Base-by-base conservation (phyloP, 352 stramenopile species). In the Phytophthora litchii region DNA sequence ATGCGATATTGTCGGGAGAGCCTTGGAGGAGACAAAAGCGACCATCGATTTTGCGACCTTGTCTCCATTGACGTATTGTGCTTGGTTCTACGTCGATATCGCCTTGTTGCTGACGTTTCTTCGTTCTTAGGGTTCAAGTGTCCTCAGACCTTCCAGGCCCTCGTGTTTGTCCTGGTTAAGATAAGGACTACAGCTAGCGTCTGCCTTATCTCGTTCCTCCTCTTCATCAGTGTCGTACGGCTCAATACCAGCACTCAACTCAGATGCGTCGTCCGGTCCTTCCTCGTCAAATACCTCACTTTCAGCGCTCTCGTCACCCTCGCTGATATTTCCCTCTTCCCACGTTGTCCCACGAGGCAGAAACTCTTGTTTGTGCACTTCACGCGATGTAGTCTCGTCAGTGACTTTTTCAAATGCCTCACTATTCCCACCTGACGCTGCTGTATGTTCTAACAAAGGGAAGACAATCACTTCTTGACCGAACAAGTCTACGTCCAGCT, bases 401-500 rank as follows among this genome's bases (percentile, higher is more conserved):
- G 17, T 6, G 23, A 40, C 17, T 11, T 64, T 41, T 23, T 61
- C 45, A 29, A 43, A 29, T 38, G 14, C 12, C 37, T 53, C 36
- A 3, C 14, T 35, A 16, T 54, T 48, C 17, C 5, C n/a, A 35
- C 9, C 44, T 21, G 21, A 8, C 2, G 43, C n/a, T 16, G 36
- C 56, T 21, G 40, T 45, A 12, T 51, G 54, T 32, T 83, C 78
- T 5, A 90, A 53, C 4, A 47, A 54, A 1, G 80, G 78, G 23
- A 90, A 88, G 1, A 71, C 38, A 27, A 90, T 70, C 25, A 86
- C 63, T 34, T 90, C 78, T 16, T 78, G 58, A 0, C 70, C 76
- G 58, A 78, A 83, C 23, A 83, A 55, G 20, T 88, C 70, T 12
- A 86, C 67, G n/a, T 88, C 78, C 29, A 90, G 55, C 37, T 80